Evolutionary conservation across 257 asterid species (phyloP).

Genomic region (Ocimum tenuiflorum): DNA sequence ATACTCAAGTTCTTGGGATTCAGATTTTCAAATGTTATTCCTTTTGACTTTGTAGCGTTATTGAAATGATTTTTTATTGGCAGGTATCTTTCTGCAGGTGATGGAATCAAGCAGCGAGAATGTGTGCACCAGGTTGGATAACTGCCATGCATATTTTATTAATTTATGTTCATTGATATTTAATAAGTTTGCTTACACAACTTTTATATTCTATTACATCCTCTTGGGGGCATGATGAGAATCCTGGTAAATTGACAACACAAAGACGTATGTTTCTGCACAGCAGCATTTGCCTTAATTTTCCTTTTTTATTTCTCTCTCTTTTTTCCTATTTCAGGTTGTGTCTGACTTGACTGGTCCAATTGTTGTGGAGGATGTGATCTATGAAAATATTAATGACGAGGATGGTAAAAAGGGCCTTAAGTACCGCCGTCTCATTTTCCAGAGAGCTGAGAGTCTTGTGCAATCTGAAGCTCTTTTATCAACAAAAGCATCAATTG

Average conservation of each 20-base stretch:
- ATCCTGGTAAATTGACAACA: not conserved
- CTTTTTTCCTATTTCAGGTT: constrained; percentile 38
- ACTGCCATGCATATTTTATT: not conserved
- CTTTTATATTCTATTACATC: not conserved
- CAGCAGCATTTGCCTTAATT: not conserved
- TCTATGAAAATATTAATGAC: constrained; percentile 48
- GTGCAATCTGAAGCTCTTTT: constrained; percentile 94
- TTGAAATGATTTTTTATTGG: constrained; percentile 2
- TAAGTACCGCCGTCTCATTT: constrained; percentile 73
- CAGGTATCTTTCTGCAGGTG: constrained; percentile 86
- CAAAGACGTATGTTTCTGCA: not conserved
- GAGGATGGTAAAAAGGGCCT: constrained; percentile 28
- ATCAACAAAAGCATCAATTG: constrained; percentile 31
- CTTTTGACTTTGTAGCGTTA: constrained; percentile 5
- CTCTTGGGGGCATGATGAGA: not conserved
- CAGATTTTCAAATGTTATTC: constrained; percentile 7
- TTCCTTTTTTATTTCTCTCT: not conserved
- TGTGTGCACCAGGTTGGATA: constrained; percentile 61
- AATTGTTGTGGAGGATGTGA: constrained; percentile 79
- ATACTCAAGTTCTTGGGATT: not conserved
- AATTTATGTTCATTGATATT: not conserved
- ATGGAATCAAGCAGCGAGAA: constrained; percentile 63
- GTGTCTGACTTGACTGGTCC: constrained; percentile 74
- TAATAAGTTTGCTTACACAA: not conserved
- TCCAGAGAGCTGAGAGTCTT: constrained; percentile 60